phyloP scores from a whole-genome alignment of 1,284 basidiomycete species.

The Cryptococcus sp. region DNA sequence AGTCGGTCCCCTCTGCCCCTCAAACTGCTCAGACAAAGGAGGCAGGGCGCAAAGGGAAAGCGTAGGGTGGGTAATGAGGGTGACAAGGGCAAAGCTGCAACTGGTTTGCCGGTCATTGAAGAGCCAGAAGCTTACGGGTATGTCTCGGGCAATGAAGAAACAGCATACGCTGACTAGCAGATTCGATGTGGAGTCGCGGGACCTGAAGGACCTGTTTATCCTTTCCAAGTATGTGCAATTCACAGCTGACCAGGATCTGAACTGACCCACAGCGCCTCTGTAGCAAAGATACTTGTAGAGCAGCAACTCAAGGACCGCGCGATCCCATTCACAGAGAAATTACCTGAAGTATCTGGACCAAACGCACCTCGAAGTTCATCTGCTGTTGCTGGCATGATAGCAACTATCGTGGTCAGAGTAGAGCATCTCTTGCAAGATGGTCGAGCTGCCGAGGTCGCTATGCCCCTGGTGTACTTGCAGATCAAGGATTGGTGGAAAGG shows the following conservation, averaged over 20 bases:
- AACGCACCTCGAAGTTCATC: constrained; percentile 26
- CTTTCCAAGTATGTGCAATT: constrained; percentile 36
- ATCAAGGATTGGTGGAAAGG: constrained; percentile 87
- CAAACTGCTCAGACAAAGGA: constrained; percentile 17
- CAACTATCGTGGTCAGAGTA: constrained; percentile 75
- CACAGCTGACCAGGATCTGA: neutral
- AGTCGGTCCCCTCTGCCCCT: constrained; percentile 31
- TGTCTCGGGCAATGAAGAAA: neutral
- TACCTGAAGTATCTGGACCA: constrained; percentile 49
- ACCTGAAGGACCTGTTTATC: constrained; percentile 37
- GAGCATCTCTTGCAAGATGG: constrained; percentile 72
- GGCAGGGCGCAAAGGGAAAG: constrained; percentile 4
- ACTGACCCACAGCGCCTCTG: constrained; percentile 64
- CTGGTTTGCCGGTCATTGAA: neutral
- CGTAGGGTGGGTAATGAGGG: neutral
- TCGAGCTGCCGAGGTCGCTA: constrained; percentile 78
- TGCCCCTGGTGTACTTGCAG: constrained; percentile 82
- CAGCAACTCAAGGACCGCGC: constrained; percentile 74
- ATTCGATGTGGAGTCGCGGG: constrained; percentile 34
- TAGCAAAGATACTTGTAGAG: constrained; percentile 84
- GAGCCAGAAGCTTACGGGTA: neutral
- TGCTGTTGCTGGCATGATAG: constrained; percentile 56
- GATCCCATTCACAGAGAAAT: constrained; percentile 73
- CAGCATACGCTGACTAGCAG: constrained; percentile 8
- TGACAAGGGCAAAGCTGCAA: constrained; percentile 1